Evolutionary conservation across 768 basidiomycete genomes (phyloP), one percentile per base, ranked within the genome.

Genomic region (Clitopilus hobsonii): DNA sequence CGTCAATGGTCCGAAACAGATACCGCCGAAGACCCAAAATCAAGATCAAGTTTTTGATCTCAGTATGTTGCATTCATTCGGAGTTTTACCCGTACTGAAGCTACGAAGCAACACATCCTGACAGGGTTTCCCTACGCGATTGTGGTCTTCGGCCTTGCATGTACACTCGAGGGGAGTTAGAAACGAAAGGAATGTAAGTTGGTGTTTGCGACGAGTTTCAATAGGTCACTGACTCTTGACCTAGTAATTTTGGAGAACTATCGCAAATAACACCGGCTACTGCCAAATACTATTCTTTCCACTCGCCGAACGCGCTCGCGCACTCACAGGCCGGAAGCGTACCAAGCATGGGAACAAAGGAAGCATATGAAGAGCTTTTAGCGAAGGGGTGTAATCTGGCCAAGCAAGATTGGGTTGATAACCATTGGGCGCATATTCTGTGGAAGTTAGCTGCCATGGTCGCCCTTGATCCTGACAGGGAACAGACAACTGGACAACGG

Each of bases 401-500:
- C 2, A 89, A 85, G 6, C 74, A 83, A 58, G 69, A 75, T 22
- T 99, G 97, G 97, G 85, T 97, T 1, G 82, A 89, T 51, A 98
- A 98, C 62, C 94, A 97, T 61, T 99, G 94, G 91, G 68, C 73
- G 8, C 71, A 94, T 45, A 83, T 98, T 26, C 77, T 99, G 2
- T 99, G 97, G 97, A 99, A 99, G 71, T 71, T 97, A 20, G 92
- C 94, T 2, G 89, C 91, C 11, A 84, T 93, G 80, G 87, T 85
- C 1, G 74, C 79, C 29, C 75, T 94, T 1, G 84, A 91, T 55
- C 94, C 94, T 3, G 67, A 77, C 23, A 71, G 75, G 36, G 84
- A 84, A 63, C 64, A 56, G 13, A 69, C 79, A 47, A 72, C 76
- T 49, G 59, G 61, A 18, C 82, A 74, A 58, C 73, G 84, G 20